Conservation (phyloP, 768 basidiomycete genomes). For the Cytidiella melzeri region DNA sequence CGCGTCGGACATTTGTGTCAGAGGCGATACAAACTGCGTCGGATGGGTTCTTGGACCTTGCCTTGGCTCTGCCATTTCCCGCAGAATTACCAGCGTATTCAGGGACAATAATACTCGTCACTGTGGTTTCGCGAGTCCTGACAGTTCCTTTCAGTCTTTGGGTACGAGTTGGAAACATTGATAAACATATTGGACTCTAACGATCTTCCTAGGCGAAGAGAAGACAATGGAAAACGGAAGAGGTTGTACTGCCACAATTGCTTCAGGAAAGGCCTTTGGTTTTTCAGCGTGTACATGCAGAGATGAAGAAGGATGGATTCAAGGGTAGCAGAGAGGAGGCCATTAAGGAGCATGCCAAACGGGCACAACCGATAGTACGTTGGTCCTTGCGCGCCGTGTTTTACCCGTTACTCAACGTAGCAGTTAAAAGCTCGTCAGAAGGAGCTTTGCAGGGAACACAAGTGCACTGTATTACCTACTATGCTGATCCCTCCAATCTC, state of each 20-base stretch:
- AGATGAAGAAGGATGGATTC: slow-evolving; percentile 53
- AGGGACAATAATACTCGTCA: slow-evolving; percentile 65
- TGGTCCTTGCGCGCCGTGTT: not conserved
- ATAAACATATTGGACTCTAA: slow-evolving; percentile 16
- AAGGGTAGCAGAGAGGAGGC: slow-evolving; percentile 49
- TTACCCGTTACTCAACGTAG: not conserved
- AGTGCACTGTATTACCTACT: slow-evolving; percentile 50
- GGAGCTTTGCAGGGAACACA: slow-evolving; percentile 53
- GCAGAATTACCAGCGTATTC: slow-evolving; percentile 65
- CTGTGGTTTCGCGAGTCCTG: slow-evolving; percentile 51
- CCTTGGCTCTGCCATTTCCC: slow-evolving; percentile 68
- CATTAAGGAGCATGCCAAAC: slow-evolving; percentile 40
- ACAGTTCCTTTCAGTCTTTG: slow-evolving; percentile 72
- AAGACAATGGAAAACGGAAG: slow-evolving; percentile 54
- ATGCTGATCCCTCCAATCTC: slow-evolving; percentile 55
- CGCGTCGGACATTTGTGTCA: slow-evolving; percentile 16
- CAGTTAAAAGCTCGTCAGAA: slow-evolving; percentile 51
- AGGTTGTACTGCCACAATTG: slow-evolving; percentile 53
- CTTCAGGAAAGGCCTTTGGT: slow-evolving; percentile 39
- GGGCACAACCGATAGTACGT: slow-evolving; percentile 44
- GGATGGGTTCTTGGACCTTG: slow-evolving; percentile 71
- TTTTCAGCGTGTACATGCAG: slow-evolving; percentile 27
- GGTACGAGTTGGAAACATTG: slow-evolving; percentile 39
- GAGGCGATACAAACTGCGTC: slow-evolving; percentile 20
- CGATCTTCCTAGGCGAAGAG: slow-evolving; percentile 44